Base-by-base conservation (phyloP, 2,329 filamentous ascomycete genomes). In the Ceratocystis alfenasii region DNA sequence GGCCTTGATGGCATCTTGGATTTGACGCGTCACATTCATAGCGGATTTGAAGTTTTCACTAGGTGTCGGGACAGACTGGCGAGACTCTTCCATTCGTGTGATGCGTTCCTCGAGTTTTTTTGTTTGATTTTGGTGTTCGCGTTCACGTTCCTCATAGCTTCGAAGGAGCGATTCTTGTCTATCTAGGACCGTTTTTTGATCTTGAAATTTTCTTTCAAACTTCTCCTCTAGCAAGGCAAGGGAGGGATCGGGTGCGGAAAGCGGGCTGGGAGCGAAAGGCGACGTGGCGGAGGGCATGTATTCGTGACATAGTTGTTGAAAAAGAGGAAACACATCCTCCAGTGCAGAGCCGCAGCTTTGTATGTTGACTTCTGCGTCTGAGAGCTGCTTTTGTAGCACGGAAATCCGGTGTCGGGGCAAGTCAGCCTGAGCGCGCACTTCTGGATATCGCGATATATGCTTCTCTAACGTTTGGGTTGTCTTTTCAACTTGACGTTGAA, bases 401-500 rank as follows among this genome's bases (percentile, higher is more conserved):
- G 63, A 53, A 44, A 65, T 48, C 2, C 44, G 63, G 15, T 65
- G 41, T 22, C 63, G 50, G 2, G 63, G 63, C 5, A 65, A 7
- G 6, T 65, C 53, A 17, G 53, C 44, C 41, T 65, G 63, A n/a
- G 50, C 50, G 17, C 63, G 53, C 7, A 65, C 36, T 46, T 65
- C 63, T 5, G 53, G 63, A 25, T 65, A 22, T n/a, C 53, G 63
- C 15, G 63, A 65, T 5, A 65, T 45, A 30, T 65, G 63, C 10
- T 48, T 60, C 44, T 65, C 63, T 36, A 65, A 25, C 1, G 44
- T 44, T 28, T 65, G 63, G n/a, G 44, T 46, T 15, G 63, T 44
- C 30, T 30, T 45, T 17, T 60, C 41, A 28, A 65, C 20, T 20
- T 59, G 36, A 20, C 57, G 55, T 45, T 6, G 53, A n/a, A 60